Evolutionary conservation across 2,329 filamentous ascomycete genomes (phyloP).

Genomic region (Rugonectria rugulosa): DNA sequence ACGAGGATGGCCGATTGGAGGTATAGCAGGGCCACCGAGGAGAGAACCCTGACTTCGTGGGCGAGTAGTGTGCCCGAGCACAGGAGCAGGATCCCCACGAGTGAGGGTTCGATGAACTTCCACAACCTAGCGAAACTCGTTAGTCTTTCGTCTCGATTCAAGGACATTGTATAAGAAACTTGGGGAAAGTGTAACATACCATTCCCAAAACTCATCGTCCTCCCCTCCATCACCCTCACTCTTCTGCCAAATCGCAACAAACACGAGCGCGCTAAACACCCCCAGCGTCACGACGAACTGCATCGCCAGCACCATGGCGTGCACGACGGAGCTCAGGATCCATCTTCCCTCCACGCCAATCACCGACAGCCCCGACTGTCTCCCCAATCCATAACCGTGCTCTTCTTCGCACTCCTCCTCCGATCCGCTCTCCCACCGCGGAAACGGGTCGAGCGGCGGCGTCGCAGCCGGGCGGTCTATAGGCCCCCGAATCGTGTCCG

Average conservation of each 20-base stretch:
- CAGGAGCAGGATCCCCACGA: slow-evolving; percentile 31
- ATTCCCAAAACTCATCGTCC: slow-evolving; percentile 35
- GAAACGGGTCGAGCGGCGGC: slow-evolving; percentile 40
- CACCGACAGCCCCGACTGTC: slow-evolving; percentile 11
- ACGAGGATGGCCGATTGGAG: slow-evolving; percentile 38
- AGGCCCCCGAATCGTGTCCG: slow-evolving; percentile 30
- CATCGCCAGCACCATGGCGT: slow-evolving; percentile 38
- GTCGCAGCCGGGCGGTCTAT: slow-evolving; percentile 15
- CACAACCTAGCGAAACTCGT: slow-evolving; percentile 36
- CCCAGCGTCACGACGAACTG: slow-evolving; percentile 36
- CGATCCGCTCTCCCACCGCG: slow-evolving; percentile 32
- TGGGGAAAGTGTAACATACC: slow-evolving; percentile 26
- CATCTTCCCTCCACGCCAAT: slow-evolving; percentile 20
- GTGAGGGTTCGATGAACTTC: slow-evolving; percentile 30
- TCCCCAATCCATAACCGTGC: slow-evolving; percentile 4
- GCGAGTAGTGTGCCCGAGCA: slow-evolving; percentile 33
- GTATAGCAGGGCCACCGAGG: slow-evolving; percentile 36
- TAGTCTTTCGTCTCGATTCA: background rate
- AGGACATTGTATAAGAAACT: background rate
- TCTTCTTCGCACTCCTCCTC: slow-evolving; percentile 28
- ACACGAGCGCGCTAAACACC: slow-evolving; percentile 38
- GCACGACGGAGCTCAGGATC: slow-evolving; percentile 32
- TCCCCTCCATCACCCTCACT: slow-evolving; percentile 26
- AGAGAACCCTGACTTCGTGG: slow-evolving; percentile 39
- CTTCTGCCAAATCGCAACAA: slow-evolving; percentile 38